Percentiles rank a stretch among this genome's conserved stretches.
Evolutionary conservation across 176 grass and related monocot genomes (phyloP).

Genomic region (Ampelocalamus luodianensis): DNA sequence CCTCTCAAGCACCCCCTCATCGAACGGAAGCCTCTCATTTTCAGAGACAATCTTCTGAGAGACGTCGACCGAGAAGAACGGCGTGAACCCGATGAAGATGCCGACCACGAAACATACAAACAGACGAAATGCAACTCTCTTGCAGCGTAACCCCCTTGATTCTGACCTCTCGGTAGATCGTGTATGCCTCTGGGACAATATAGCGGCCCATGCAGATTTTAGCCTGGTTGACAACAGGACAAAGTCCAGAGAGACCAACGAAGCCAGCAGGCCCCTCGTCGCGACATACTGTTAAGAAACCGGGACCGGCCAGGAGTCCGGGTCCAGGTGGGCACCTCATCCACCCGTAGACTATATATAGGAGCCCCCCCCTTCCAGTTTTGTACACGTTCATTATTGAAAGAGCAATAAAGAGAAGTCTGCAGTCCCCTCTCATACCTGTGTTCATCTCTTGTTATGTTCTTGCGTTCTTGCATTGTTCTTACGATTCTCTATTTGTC

Average conservation of each 20-base stretch:
- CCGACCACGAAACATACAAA: constrained; percentile 73
- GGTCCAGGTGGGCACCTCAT: too few relatives aligned
- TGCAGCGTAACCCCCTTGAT: constrained; percentile 70
- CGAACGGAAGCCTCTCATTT: constrained; percentile 52
- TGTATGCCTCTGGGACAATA: constrained; percentile 54
- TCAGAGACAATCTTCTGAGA: constrained; percentile 62
- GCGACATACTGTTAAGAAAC: too few relatives aligned
- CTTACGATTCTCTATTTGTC: too few relatives aligned
- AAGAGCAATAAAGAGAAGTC: too few relatives aligned
- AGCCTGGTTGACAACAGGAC: constrained; percentile 48
- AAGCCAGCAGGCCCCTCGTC: constrained; percentile 62
- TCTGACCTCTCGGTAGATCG: constrained; percentile 62
- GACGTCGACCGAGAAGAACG: constrained; percentile 65
- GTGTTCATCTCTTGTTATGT: too few relatives aligned
- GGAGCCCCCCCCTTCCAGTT: too few relatives aligned
- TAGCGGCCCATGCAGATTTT: constrained; percentile 48
- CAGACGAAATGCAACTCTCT: constrained; percentile 51
- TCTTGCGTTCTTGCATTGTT: too few relatives aligned
- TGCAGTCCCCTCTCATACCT: too few relatives aligned
- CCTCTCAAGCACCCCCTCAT: constrained; percentile 47
- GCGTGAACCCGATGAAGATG: constrained; percentile 78
- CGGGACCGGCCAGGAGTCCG: too few relatives aligned
- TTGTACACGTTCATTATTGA: too few relatives aligned
- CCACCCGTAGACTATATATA: too few relatives aligned
- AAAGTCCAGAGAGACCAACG: constrained; percentile 55